These are phyloP conservation scores for Fusarium floridanum DNA, from an alignment of 2,329 filamentous ascomycete genomes.

Conservation along the genomic window DNA sequence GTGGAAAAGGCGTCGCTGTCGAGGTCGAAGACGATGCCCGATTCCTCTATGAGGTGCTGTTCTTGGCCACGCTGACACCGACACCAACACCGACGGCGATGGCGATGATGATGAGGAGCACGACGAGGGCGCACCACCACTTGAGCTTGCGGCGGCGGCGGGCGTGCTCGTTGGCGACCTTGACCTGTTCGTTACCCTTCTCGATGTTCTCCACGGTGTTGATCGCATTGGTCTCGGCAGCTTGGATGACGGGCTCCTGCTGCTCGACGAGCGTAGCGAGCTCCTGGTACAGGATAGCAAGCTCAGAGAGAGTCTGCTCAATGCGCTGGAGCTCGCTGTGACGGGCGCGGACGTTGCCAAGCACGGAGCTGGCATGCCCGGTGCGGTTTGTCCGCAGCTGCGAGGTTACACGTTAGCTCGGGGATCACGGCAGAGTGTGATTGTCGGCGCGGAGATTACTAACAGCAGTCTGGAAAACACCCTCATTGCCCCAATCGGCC, in stretches of 20 bases:
- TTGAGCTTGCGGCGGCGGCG: constrained; percentile 79
- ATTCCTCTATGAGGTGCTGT: constrained; percentile 23
- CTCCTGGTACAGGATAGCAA: constrained; percentile 78
- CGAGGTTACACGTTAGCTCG: constrained; percentile 29
- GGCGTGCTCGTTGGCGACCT: constrained; percentile 75
- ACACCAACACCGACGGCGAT: constrained; percentile 68
- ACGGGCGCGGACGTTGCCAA: constrained; percentile 83
- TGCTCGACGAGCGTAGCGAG: constrained; percentile 80
- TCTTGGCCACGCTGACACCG: constrained; percentile 59
- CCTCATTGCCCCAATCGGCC: constrained; percentile 81
- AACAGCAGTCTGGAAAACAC: constrained; percentile 86
- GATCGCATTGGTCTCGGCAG: constrained; percentile 74
- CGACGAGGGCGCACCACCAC: constrained; percentile 81
- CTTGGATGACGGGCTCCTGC: constrained; percentile 74
- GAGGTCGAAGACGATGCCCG: background rate
- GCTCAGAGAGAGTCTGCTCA: constrained; percentile 79
- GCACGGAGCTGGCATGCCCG: constrained; percentile 78
- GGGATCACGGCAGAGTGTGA: background rate
- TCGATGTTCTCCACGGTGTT: constrained; percentile 76
- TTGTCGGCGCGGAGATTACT: constrained; percentile 51
- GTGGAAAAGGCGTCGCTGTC: background rate
- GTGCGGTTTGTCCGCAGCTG: constrained; percentile 82
- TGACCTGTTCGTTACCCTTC: constrained; percentile 77
- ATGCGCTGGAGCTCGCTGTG: constrained; percentile 88
- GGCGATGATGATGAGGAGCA: constrained; percentile 68